These are phyloP conservation scores for Mimosa pudica DNA, from an alignment of 306 rosid genomes.

Conservation along the genomic window DNA sequence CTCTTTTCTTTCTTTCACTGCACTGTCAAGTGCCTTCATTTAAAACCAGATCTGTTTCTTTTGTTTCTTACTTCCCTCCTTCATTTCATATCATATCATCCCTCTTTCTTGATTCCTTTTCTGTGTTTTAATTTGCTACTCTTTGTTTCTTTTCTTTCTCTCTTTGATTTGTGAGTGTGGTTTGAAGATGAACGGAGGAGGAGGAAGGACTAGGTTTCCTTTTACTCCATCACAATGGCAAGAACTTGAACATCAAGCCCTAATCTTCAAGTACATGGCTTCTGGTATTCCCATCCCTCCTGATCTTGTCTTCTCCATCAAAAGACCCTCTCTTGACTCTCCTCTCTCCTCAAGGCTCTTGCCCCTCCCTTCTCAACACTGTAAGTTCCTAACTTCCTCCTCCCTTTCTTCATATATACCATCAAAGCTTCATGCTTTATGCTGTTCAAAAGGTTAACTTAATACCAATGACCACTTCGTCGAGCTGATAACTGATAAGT, in stretches of 20 bases:
- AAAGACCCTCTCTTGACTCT: slow-evolving; percentile 66
- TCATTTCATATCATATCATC: not conserved
- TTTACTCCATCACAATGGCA: slow-evolving; percentile 96
- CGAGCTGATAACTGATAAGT: too few relatives aligned
- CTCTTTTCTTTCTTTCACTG: slow-evolving; percentile 20
- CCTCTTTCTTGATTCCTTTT: slow-evolving; percentile 6
- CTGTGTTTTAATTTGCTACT: not conserved
- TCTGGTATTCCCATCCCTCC: slow-evolving; percentile 90
- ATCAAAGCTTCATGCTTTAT: not conserved
- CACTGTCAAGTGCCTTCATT: slow-evolving; percentile 24
- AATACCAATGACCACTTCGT: too few relatives aligned
- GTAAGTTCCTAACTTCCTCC: slow-evolving; percentile 38
- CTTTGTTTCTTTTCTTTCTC: not conserved
- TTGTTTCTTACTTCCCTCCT: not conserved
- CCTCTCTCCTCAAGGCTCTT: slow-evolving; percentile 61
- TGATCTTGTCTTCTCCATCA: slow-evolving; percentile 79
- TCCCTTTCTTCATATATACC: not conserved
- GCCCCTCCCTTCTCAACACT: slow-evolving; percentile 67
- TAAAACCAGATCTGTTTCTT: slow-evolving; percentile 31
- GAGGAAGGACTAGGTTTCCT: slow-evolving; percentile 71
- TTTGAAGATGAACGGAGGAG: slow-evolving; percentile 55
- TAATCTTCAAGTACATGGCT: slow-evolving; percentile 92
- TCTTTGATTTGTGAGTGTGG: not conserved
- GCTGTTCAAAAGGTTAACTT: not conserved
- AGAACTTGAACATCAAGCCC: slow-evolving; percentile 98